phyloP scores from a whole-genome alignment of 345 rosid species.

The Adansonia digitata region DNA sequence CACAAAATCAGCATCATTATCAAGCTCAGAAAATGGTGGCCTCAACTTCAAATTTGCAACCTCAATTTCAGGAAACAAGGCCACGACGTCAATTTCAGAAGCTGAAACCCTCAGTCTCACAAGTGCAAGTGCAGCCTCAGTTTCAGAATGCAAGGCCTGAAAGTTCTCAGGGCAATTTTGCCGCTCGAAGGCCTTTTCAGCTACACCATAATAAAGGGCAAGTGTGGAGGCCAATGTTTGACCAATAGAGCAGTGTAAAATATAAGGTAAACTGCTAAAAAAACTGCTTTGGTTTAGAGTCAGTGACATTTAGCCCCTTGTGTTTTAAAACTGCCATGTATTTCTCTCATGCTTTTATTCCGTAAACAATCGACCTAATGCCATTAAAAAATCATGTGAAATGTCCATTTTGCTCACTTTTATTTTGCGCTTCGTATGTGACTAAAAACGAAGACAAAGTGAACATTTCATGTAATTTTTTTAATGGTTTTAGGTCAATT shows the following conservation, averaged over 20 bases:
- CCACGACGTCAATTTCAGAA: slow-evolving; percentile 18
- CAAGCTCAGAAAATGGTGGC: slow-evolving; percentile 20
- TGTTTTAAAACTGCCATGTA: no score
- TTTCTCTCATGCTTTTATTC: no score
- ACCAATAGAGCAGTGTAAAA: slow-evolving; percentile 7
- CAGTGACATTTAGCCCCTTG: no score
- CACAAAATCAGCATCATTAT: slow-evolving; percentile 28
- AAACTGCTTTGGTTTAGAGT: no score
- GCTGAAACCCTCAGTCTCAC: slow-evolving; percentile 2
- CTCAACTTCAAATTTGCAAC: slow-evolving; percentile 27
- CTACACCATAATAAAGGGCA: slow-evolving; percentile 19
- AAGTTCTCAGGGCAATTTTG: neutral
- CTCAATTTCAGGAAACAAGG: slow-evolving; percentile 18
- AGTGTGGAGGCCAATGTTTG: slow-evolving; percentile 49
- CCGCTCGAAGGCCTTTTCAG: slow-evolving; percentile 18
- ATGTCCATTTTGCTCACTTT: no score
- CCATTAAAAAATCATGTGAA: no score
- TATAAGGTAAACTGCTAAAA: no score
- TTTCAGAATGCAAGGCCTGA: neutral
- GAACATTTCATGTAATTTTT: no score
- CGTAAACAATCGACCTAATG: no score
- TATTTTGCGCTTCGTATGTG: no score
- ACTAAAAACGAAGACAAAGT: no score
- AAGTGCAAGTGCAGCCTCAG: neutral
- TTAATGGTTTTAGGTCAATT: no score